These are phyloP conservation scores for Paramecium primaurelia DNA, from an alignment of 73 alveolate genomes.

Conservation along the genomic window DNA sequence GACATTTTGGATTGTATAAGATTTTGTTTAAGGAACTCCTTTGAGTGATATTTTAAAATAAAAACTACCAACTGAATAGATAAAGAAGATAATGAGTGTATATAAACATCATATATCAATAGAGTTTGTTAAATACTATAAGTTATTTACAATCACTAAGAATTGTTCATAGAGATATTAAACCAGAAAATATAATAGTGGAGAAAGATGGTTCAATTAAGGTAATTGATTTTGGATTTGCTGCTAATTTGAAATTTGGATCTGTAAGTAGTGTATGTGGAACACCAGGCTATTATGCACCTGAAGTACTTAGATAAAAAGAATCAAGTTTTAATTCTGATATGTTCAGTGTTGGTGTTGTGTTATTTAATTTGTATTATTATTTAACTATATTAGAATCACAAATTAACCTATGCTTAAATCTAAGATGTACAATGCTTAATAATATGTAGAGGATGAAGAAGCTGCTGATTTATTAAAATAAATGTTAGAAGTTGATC, in stretches of 20 bases:
- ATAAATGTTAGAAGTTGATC: constrained; percentile 4
- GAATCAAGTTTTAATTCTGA: constrained; percentile 22
- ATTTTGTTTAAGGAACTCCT: not conserved
- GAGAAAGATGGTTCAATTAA: not conserved
- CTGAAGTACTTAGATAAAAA: not conserved
- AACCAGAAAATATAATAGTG: constrained; percentile 33
- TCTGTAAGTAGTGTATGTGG: constrained; percentile 1
- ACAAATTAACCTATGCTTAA: not conserved
- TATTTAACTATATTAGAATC: not conserved
- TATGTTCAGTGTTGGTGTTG: constrained; percentile 48
- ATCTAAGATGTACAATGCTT: not conserved
- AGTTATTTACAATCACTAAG: not conserved
- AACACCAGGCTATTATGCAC: constrained; percentile 49
- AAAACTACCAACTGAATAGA: not conserved
- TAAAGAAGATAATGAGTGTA: not conserved
- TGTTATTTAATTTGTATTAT: not conserved
- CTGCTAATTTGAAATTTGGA: not conserved
- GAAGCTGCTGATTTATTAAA: not conserved
- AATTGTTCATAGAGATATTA: constrained; percentile 33
- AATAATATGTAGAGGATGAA: not conserved
- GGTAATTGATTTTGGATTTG: constrained; percentile 38
- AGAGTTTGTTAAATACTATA: not conserved
- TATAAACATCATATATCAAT: not conserved
- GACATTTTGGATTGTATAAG: constrained; percentile 48
- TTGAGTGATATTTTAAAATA: not conserved